Conservation (phyloP, 2,329 filamentous ascomycete genomes). For the Colletotrichum sp. region DNA sequence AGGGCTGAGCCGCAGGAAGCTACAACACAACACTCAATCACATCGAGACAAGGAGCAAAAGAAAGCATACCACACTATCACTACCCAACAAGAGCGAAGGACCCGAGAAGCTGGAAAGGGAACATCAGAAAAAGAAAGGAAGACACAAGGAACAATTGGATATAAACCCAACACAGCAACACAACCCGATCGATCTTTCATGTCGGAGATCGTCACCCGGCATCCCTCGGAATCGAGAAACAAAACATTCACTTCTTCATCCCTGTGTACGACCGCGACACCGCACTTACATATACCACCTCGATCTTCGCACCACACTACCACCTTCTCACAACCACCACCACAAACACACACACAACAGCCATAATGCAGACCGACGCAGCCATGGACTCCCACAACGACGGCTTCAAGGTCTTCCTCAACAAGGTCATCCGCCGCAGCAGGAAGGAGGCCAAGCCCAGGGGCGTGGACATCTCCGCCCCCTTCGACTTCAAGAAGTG, state of each 20-base stretch:
- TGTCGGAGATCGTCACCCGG: not conserved
- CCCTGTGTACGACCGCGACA: constrained; percentile 2
- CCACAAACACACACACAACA: not conserved
- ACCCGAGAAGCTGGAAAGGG: constrained; percentile 12
- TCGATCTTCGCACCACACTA: not conserved
- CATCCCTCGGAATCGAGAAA: not conserved
- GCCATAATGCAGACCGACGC: constrained; percentile 11
- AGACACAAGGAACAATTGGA: constrained; percentile 2
- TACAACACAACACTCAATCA: not conserved
- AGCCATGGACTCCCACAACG: constrained; percentile 37
- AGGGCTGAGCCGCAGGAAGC: not conserved
- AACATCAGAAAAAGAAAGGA: not conserved
- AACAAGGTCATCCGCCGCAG: constrained; percentile 46
- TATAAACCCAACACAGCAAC: not conserved
- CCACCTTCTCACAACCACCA: not conserved
- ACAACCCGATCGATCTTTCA: not conserved
- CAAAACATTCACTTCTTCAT: not conserved
- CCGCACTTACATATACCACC: not conserved
- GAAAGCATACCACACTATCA: not conserved
- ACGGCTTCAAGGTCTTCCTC: constrained; percentile 48
- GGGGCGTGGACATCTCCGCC: constrained; percentile 54
- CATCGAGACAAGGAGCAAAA: not conserved
- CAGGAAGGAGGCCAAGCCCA: constrained; percentile 46
- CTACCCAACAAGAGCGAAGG: not conserved
- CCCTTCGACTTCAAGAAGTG: constrained; percentile 65